Base-by-base conservation (phyloP, 2,329 filamentous ascomycete species). In the Dactylellina cionopaga region DNA sequence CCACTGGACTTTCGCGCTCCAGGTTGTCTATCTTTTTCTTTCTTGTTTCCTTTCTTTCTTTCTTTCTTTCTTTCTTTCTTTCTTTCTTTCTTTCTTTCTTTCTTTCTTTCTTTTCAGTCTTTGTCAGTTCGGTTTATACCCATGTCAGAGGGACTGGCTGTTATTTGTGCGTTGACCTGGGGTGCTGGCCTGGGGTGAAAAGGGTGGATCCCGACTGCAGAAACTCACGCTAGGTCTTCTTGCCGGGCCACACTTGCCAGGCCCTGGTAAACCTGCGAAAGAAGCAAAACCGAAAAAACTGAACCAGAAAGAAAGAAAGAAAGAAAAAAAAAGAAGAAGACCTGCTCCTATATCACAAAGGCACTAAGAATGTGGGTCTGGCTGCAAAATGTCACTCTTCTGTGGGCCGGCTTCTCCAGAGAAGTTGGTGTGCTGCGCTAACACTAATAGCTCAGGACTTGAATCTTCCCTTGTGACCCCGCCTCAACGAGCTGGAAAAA, bases 161-260 rank as follows among this genome's bases (percentile, higher is more conserved):
- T 71, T 58, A 70, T 56, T 58, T 71, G 66, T 71, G 66, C 58
- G 66, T 71, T 71, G 66, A 71, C 66, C 66, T 64, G 66, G 66
- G 66, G 66, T 71, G 66, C 66, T 47, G 47, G 66, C 49, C 65
- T 63, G 56, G 65, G 65, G 64, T 43, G 41, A 31, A 31, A 29
- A 51, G 47, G 49, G 66, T 58, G 66, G 66, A 55, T 62, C 66
- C 66, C 63, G 58, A 56, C 24, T 56, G 58, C 58, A 63, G 66
- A 71, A 71, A 64, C 66, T 71, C 66, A 71, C 69, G 64, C 62
- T 62, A 63, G 49, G 68, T 65, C 55, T 66, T 64, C 74, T 64
- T 74, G 75, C 72, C 56, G 64, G 66, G 56, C 68, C 59, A 65
- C 63, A 51, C 59, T 74, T 68, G 72, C 68, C 72, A 70, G 75